phyloP scores from a whole-genome alignment of 2,329 filamentous ascomycete species.

The Aureobasidium sp. region DNA sequence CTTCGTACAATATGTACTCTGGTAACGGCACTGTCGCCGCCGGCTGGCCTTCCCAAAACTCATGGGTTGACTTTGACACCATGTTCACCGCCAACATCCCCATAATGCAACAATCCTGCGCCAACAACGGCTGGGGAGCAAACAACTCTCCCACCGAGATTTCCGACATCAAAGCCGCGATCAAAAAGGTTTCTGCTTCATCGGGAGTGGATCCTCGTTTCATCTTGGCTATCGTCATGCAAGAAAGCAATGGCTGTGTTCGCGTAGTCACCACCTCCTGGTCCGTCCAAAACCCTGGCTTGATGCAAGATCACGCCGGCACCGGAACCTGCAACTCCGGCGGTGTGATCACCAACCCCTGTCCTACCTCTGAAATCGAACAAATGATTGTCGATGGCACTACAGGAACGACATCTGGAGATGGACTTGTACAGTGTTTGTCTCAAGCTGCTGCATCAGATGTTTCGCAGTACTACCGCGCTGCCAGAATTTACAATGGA shows the following conservation, averaged over 20 bases:
- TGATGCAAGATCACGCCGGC: constrained; percentile 53
- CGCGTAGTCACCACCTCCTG: constrained; percentile 48
- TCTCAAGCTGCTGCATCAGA: constrained; percentile 31
- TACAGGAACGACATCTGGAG: constrained; percentile 44
- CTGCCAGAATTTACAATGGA: constrained; percentile 58
- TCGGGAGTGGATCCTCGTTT: constrained; percentile 44
- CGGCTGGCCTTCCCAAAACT: constrained; percentile 41
- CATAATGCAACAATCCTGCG: constrained; percentile 42
- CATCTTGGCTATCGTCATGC: constrained; percentile 51
- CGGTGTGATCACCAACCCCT: constrained; percentile 40
- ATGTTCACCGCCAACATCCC: constrained; percentile 39
- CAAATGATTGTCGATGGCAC: constrained; percentile 51
- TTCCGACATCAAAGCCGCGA: constrained; percentile 40
- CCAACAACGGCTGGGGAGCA: constrained; percentile 33
- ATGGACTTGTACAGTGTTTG: constrained; percentile 48
- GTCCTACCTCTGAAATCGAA: constrained; percentile 40
- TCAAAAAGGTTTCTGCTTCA: constrained; percentile 33
- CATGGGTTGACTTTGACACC: constrained; percentile 41
- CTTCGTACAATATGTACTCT: constrained; percentile 31
- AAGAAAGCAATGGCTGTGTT: constrained; percentile 54
- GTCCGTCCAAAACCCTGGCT: constrained; percentile 46
- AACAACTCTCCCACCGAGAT: constrained; percentile 45
- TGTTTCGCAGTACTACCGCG: constrained; percentile 49
- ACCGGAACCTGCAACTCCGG: constrained; percentile 41
- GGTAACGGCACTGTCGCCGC: constrained; percentile 39